Base-by-base conservation (phyloP, 2,329 filamentous ascomycete genomes). In the Aspergillus tubingensis region DNA sequence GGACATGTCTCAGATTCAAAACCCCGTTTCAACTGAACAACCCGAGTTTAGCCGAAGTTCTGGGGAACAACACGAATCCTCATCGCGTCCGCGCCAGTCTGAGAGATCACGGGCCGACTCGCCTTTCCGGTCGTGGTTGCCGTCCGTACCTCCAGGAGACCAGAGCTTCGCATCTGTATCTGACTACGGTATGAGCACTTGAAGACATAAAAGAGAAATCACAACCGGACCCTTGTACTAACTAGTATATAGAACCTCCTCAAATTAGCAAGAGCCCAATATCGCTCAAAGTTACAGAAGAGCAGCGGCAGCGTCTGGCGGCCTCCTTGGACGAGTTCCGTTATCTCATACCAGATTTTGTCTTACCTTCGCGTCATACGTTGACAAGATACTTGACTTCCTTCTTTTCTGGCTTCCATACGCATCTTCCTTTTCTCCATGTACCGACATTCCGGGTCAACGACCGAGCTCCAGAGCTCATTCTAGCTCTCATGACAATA, bases 301-400 rank as follows among this genome's bases (percentile, higher is more conserved):
- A 61, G 11, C 43, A 61, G 25, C 43, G 38, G 43, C 27, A 38
- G 17, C 43, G n/a, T 51, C 49, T 58, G n/a, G 47, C 55, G n/a
- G 32, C 27, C n/a, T 50, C 55, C 36, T 19, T 57, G 17, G 55
- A 57, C n/a, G 55, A 57, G 23, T 57, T 51, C 32, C 56, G 38
- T 21, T 50, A 55, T 13, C 19, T 56, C 2, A 54, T 73, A n/a
- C 70, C 70, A 2, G 71, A 70, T 49, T 91, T 91, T 65, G 82
- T 86, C 3, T 84, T 91, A 53, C 88, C 89, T 1, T 90, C 88
- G 4, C 83, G 88, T 3, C 83, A 90, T 65, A 89, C 89, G 0
- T 72, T 91, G 27, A 87, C 86, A 2, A 79, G 89, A 36, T 91
- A 91, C 63, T 75, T 91, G 32, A 87, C 89, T 60, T 88, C 88